Evolutionary conservation across 1,139 yeast species (phyloP), one percentile per base, ranked within the genome.

Genomic region (Suhomyces panamericanus): DNA sequence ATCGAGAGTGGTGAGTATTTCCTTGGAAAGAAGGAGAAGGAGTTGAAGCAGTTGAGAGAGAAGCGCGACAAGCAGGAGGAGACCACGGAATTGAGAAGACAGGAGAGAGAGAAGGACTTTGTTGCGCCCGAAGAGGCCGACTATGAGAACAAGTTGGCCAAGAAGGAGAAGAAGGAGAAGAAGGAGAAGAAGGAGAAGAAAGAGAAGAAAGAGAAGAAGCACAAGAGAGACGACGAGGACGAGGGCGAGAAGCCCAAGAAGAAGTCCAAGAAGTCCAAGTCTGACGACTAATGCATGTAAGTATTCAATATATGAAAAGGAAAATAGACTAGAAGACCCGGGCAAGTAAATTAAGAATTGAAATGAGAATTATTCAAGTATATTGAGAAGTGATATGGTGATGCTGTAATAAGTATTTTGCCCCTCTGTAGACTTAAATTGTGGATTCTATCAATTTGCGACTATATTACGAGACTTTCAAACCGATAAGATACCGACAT

Each of bases 1-100:
- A 90, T 95, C 69, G 99, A 93, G 70, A 85, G 95, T 74, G 99
- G 99, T 80, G 99, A 95, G 67, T 93, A 89, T 73, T 93, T 93
- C 81, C 77, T 93, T 70, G 88, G 89, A 49, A 87, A 88, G 70
- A 79, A 74, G 57, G 96, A 91, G 58, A 87, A 87, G 74, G 86
- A 82, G 50, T 71, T 75, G 55, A 84, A 80, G 67, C 82, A 84
- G 57, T 70, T 85, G 55, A 85, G 84, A 50, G 91, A 86, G 58
- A 88, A 88, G 77, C 80, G 84, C 54, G 88, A 82, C 43, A 82
- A 85, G 62, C 95, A 91, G 62, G 83, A 78, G 45, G 90, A 81
- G 52, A 81, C 78, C 53, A 82, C 84, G 57, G 82, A 76, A 44
- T 76, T 74, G 47, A 85, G 80, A 63, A 83, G 83, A 54, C 74